A percentile compares a stretch with the other conserved stretches of the same genome.
Conservation (phyloP, 352 stramenopile species). For the Pythium phragmiticola region DNA sequence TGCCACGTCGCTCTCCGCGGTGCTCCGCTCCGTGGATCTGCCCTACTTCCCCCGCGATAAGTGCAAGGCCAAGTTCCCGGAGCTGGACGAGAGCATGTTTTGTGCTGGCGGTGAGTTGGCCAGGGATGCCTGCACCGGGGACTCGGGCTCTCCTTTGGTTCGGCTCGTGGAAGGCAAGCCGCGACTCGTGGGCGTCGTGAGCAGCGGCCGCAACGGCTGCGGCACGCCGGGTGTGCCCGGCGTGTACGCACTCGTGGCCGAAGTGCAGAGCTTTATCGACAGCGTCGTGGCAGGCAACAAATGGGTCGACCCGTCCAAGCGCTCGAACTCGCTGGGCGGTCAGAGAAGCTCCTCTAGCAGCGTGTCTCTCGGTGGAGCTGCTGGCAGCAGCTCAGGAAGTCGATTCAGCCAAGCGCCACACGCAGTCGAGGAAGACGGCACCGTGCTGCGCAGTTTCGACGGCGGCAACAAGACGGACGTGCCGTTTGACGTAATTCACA, state of each 20-base stretch:
- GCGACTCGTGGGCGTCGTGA: conserved; percentile 40
- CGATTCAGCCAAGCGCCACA: not conserved
- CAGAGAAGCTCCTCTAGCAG: too few relatives aligned
- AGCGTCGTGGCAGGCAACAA: conserved; percentile 27
- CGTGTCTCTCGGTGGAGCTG: not conserved
- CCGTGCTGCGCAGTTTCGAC: conserved; percentile 9
- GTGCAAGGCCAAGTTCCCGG: conserved; percentile 30
- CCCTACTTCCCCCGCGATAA: conserved; percentile 28
- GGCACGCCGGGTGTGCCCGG: conserved; percentile 33
- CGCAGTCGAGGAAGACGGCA: not conserved
- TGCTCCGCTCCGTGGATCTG: conserved; percentile 33
- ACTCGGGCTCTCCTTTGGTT: conserved; percentile 41
- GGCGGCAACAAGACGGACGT: conserved; percentile 14
- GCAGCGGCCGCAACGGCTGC: conserved; percentile 39
- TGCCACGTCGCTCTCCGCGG: conserved; percentile 24
- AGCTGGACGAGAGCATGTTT: conserved; percentile 44
- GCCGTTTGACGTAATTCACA: conserved; percentile 37
- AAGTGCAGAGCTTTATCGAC: conserved; percentile 33
- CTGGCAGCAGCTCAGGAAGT: not conserved
- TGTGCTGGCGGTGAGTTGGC: conserved; percentile 37
- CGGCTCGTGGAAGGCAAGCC: conserved; percentile 22
- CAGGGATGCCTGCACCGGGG: conserved; percentile 40
- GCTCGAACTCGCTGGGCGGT: not conserved
- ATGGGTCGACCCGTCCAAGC: conserved; percentile 27
- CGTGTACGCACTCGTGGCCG: conserved; percentile 34